A percentile compares a stretch with the other conserved stretches of the same genome.
Evolutionary conservation across 2,329 filamentous ascomycete species (phyloP).

Genomic region (Colletotrichum paranaense): DNA sequence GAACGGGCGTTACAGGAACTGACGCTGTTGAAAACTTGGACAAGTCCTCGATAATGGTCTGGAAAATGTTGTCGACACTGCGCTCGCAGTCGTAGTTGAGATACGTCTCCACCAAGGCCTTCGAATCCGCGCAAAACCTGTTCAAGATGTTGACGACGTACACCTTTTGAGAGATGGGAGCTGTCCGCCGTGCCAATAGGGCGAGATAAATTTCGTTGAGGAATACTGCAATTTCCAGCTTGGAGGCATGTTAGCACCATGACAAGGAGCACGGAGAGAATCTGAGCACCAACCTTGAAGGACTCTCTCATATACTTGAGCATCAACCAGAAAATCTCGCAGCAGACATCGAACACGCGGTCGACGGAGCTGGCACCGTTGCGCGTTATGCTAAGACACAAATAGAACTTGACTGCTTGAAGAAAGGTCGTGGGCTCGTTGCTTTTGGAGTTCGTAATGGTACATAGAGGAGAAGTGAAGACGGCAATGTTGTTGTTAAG

Average conservation of each 20-base stretch:
- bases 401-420: constrained; percentile 95
- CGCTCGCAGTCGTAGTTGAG: constrained; percentile 98
- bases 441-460: constrained; percentile 90
- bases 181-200: constrained; percentile 87
- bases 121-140: constrained; percentile 85
- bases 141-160: constrained; percentile 90
- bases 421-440: constrained; percentile 91
- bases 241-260: constrained; percentile 41
- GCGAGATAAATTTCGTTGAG: constrained; percentile 97
- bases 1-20: constrained; percentile 77
- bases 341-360: constrained; percentile 92
- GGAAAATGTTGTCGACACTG: constrained; percentile 96
- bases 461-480: constrained; percentile 91
- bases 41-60: constrained; percentile 92
- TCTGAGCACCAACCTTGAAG: constrained; percentile 75
- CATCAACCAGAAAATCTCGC: constrained; percentile 98
- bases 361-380: constrained; percentile 96
- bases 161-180: constrained; percentile 90
- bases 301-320: constrained; percentile 91
- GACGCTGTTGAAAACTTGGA: constrained; percentile 87
- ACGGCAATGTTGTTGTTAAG: constrained; percentile 93
- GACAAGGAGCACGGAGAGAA: not conserved
- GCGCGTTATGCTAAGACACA: constrained; percentile 92
- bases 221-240: constrained; percentile 98
- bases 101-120: constrained; percentile 93